These are phyloP conservation scores for Geotrichum phurueaensis DNA, from an alignment of 1,139 yeast genomes.

Conservation along the genomic window DNA sequence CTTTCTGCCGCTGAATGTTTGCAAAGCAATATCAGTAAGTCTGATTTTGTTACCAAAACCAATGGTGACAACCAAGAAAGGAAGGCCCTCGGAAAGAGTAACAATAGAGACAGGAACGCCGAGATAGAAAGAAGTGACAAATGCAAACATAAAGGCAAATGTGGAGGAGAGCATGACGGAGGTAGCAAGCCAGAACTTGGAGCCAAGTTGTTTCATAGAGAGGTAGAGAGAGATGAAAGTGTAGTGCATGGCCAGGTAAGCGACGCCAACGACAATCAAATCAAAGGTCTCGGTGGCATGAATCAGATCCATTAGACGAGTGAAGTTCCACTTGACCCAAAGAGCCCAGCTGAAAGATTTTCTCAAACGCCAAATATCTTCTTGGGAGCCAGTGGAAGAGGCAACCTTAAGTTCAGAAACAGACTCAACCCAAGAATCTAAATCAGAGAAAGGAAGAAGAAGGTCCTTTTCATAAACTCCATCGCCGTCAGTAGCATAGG, in stretches of 20 bases:
- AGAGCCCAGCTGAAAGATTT: slow-evolving; percentile 61
- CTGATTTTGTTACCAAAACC: slow-evolving; percentile 88
- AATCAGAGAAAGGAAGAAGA: slow-evolving; percentile 39
- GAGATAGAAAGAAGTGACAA: slow-evolving; percentile 50
- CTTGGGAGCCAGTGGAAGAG: slow-evolving; percentile 40
- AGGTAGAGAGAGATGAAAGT: slow-evolving; percentile 71
- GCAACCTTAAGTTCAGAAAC: slow-evolving; percentile 36
- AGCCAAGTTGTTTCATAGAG: slow-evolving; percentile 76
- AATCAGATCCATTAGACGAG: slow-evolving; percentile 49
- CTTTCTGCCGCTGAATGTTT: slow-evolving; percentile 16
- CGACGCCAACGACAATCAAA: slow-evolving; percentile 69
- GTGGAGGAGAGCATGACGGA: slow-evolving; percentile 76
- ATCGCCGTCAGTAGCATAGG: slow-evolving; percentile 29
- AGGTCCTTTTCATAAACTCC: slow-evolving; percentile 41
- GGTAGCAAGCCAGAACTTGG: slow-evolving; percentile 84
- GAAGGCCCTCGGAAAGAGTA: slow-evolving; percentile 84
- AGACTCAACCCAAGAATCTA: slow-evolving; percentile 33
- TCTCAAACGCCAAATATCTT: slow-evolving; percentile 64
- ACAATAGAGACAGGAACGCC: slow-evolving; percentile 58
- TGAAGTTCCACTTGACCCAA: slow-evolving; percentile 45
- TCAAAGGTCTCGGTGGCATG: slow-evolving; percentile 84
- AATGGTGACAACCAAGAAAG: slow-evolving; percentile 85
- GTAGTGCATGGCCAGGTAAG: slow-evolving; percentile 87
- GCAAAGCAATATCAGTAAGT: slow-evolving; percentile 60
- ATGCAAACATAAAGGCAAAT: slow-evolving; percentile 81